A percentile compares a stretch with the other conserved stretches of the same genome.
Conservation (phyloP, 2,329 filamentous ascomycete species). For the Hymenoscyphus albidus region DNA sequence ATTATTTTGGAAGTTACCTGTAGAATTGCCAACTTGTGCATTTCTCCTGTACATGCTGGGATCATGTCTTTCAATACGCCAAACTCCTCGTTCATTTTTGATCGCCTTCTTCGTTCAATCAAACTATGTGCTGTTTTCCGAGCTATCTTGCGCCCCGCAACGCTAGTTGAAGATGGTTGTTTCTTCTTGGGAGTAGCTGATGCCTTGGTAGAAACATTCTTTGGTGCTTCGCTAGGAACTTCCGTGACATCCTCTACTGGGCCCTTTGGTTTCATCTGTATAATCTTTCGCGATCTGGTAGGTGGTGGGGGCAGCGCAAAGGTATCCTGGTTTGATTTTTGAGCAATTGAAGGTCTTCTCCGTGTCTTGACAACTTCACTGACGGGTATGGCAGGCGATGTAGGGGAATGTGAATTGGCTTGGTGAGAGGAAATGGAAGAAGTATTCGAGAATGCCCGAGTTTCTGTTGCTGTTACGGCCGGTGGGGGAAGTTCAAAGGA, state of each 20-base stretch:
- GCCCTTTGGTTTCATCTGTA: constrained; percentile 82
- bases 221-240: constrained; percentile 15
- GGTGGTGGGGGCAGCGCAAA: constrained; percentile 89
- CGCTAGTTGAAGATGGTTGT: constrained; percentile 69
- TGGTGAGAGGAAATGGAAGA: constrained; percentile 47
- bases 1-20: constrained; percentile 58
- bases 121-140: constrained; percentile 94
- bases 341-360: constrained; percentile 47
- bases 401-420: constrained; percentile 39
- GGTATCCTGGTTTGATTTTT: constrained; percentile 46
- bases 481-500: constrained; percentile 75
- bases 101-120: constrained; percentile 83
- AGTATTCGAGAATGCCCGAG: constrained; percentile 43
- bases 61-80: constrained; percentile 91
- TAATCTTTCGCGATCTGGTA: constrained; percentile 89
- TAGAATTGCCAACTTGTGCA: constrained; percentile 95
- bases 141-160: constrained; percentile 89
- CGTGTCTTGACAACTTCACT: constrained; percentile 40
- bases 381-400: constrained; percentile 38
- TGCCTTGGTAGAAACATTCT: constrained; percentile 21
- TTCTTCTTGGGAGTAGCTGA: constrained; percentile 61
- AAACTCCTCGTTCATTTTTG: constrained; percentile 99
- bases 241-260: constrained; percentile 38
- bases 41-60: constrained; percentile 90
- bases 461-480: constrained; percentile 61